Base-by-base conservation (phyloP, 2,329 filamentous ascomycete species). In the Tolypocladium sp. region DNA sequence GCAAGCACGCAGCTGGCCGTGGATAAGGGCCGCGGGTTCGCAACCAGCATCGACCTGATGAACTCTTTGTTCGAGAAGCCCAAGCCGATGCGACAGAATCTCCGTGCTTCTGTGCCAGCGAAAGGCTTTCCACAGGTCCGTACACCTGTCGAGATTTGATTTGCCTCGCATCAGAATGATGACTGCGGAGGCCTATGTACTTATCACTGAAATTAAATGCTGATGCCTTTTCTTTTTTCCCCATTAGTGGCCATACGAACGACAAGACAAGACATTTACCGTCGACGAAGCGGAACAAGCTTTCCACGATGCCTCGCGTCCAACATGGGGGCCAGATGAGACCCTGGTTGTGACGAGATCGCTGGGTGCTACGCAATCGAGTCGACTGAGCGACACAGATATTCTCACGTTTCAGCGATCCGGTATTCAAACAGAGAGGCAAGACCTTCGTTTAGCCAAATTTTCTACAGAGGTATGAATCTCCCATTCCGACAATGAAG, bases 31-130 rank as follows among this genome's bases (percentile, higher is more conserved):
- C 84, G 84, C 63, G 87, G 88, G 1, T 93, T 96, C 73, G 83
- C 86, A 25, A 96, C 89, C 25, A 92, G 90, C 69, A 96, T 97
- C 75, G 94, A 97, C 77, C 79, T 97, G 71, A 97, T 96, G 91
- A 93, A 96, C 71, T 96, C 91, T 55, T 79, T 97, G 59, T 97
- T 95, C 74, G 89, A 90, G 71, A 84, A 88, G 74, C 81, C 86
- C 63, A 85, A 83, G 76, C 80, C 79, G 57, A 80, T 80, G 63
- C 74, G 76, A 57, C 78, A 82, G 67, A 82, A 80, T 66, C 71
- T 80, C 58, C 80, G 82, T 68, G 78, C 77, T 63, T 74, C 78
- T 41, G 69, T 78, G 64, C 73, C 79, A 61, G 76, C 79, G 66
- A 85, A 85, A 76, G 89, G 90, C 70, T 90, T 93, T 74, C 88